A percentile compares a stretch with the other conserved stretches of the same genome.
phyloP scores from a whole-genome alignment of 805 yeast genomes.

The Lachancea quebecensis region DNA sequence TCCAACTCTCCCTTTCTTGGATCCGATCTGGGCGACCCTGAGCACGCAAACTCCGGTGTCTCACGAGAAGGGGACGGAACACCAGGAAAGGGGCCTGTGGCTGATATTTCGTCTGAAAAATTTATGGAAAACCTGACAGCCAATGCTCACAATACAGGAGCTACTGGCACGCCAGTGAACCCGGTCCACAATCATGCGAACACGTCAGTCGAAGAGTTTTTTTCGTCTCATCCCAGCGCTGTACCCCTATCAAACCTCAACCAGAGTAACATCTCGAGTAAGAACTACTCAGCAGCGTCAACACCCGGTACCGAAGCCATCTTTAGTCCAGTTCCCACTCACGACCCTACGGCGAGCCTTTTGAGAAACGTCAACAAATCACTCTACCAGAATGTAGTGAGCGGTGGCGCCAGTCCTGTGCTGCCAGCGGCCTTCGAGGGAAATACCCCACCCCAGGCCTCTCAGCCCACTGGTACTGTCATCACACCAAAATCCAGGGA shows the following conservation, averaged over 20 bases:
- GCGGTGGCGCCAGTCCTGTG: constrained; percentile 9
- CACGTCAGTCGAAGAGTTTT: constrained; percentile 50
- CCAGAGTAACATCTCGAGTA: constrained; percentile 6
- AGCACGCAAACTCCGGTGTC: constrained; percentile 8
- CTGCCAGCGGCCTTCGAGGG: constrained; percentile 21
- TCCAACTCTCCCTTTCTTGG: constrained; percentile 19
- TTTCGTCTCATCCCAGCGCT: constrained; percentile 28
- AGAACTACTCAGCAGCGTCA: constrained; percentile 8
- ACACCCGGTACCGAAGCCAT: constrained; percentile 8
- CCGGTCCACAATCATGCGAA: constrained; percentile 19
- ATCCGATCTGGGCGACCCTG: background rate
- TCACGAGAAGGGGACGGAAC: constrained; percentile 10
- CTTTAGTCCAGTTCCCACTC: constrained; percentile 6
- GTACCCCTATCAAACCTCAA: constrained; percentile 5
- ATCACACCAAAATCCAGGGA: constrained; percentile 32
- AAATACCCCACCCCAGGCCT: constrained; percentile 7
- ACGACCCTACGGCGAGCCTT: constrained; percentile 23
- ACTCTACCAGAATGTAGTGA: constrained; percentile 21
- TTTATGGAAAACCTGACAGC: constrained; percentile 34
- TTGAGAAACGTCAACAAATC: constrained; percentile 27
- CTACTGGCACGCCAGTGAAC: constrained; percentile 19
- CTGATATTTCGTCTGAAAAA: constrained; percentile 24
- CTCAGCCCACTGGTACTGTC: constrained; percentile 21
- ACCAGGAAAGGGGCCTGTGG: constrained; percentile 8
- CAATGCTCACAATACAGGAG: constrained; percentile 22